phyloP scores from a whole-genome alignment of 169 alveolate genomes.

The Eimeria praecox region DNA sequence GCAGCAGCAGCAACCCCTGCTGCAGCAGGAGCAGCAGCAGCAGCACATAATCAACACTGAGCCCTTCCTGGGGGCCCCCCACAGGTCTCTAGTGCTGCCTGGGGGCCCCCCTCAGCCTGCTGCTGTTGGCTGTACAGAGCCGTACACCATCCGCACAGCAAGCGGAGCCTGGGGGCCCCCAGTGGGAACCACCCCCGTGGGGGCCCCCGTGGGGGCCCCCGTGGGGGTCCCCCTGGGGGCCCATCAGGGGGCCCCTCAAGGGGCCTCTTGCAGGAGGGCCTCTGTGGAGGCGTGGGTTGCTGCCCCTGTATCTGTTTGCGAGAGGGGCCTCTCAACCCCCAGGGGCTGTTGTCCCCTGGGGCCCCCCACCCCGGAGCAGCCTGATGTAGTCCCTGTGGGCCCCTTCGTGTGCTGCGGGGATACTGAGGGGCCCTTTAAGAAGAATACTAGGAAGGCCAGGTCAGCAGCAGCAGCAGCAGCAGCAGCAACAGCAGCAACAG shows the following conservation, averaged over 20 bases:
- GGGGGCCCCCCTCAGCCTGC: background rate
- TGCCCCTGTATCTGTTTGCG: background rate
- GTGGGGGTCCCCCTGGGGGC: background rate
- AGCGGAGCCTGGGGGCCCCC: slow-evolving; percentile 13
- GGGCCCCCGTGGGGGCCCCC: background rate
- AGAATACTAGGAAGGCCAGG: background rate
- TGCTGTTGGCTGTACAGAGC: background rate
- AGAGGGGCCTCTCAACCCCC: background rate
- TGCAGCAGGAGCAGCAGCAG: background rate
- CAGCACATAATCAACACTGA: background rate
- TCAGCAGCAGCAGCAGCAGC: slow-evolving; percentile 14
- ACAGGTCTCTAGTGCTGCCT: background rate
- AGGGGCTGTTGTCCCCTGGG: background rate
- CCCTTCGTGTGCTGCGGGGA: slow-evolving; percentile 39
- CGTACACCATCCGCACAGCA: background rate
- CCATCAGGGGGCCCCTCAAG: background rate
- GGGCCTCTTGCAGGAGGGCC: slow-evolving; percentile 26
- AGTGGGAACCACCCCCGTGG: background rate
- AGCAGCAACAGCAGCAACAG: slow-evolving; percentile 27
- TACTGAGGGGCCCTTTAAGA: slow-evolving; percentile 30
- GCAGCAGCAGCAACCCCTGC: slow-evolving; percentile 29
- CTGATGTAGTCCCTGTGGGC: slow-evolving; percentile 17
- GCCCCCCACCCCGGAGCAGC: slow-evolving; percentile 1
- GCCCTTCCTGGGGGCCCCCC: background rate
- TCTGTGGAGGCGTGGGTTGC: slow-evolving; percentile 51